Evolutionary conservation across 805 yeast genomes (phyloP).

Genomic region (Komagataella phaffii): DNA sequence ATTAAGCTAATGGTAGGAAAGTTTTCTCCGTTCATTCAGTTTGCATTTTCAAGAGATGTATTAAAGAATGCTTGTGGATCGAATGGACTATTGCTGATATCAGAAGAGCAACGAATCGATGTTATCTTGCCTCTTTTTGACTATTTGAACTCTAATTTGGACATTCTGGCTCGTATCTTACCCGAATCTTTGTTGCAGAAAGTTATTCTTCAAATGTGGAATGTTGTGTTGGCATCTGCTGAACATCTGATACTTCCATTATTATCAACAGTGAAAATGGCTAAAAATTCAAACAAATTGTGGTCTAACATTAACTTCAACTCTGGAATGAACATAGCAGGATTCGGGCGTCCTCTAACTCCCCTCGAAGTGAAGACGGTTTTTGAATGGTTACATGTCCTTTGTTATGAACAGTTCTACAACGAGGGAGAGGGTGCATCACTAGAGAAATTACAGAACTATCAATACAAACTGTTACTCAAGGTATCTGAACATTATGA

Average conservation of each 20-base stretch:
- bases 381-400: slow-evolving; percentile 51
- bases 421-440: slow-evolving; percentile 77
- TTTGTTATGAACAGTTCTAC: slow-evolving; percentile 66
- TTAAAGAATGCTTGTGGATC: slow-evolving; percentile 40
- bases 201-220: slow-evolving; percentile 75
- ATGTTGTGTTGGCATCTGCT: slow-evolving; percentile 50
- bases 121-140: slow-evolving; percentile 65
- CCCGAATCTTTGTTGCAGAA: slow-evolving; percentile 40
- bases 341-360: slow-evolving; percentile 43
- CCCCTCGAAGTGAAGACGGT: slow-evolving; percentile 52
- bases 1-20: slow-evolving; percentile 60
- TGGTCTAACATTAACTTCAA: background rate
- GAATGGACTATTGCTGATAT: slow-evolving; percentile 27
- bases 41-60: slow-evolving; percentile 22
- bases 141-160: slow-evolving; percentile 55
- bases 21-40: slow-evolving; percentile 46
- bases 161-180: slow-evolving; percentile 45
- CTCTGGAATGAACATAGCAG: slow-evolving; percentile 29
- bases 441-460: slow-evolving; percentile 44
- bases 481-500: slow-evolving; percentile 57
- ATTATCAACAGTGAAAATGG: slow-evolving; percentile 27
- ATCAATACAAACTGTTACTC: slow-evolving; percentile 49
- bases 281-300: background rate
- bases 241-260: slow-evolving; percentile 69
- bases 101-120: slow-evolving; percentile 37